phyloP scores from a whole-genome alignment of 179 eudicot genomes.

The Beta corolliflora region DNA sequence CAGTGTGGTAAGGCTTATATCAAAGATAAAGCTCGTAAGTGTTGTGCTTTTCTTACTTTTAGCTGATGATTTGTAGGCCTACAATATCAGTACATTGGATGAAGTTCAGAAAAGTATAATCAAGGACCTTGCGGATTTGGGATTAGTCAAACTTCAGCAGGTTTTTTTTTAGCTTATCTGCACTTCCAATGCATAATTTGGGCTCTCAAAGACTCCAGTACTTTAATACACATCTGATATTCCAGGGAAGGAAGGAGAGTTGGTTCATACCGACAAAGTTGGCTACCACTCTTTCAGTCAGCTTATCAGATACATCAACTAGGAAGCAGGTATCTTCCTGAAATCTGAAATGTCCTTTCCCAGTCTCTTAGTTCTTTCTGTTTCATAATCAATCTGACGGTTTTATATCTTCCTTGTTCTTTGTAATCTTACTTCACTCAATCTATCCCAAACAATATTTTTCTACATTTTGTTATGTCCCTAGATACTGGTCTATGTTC shows the following conservation, averaged over 20 bases:
- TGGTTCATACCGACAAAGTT: constrained; percentile 96
- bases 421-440: not conserved
- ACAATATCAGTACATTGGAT: constrained; percentile 69
- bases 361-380: not conserved
- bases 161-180: constrained; percentile 32
- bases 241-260: constrained; percentile 92
- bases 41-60: constrained; percentile 11
- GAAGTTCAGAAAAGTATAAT: constrained; percentile 62
- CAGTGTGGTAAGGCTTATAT: not conserved
- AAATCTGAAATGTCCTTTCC: not conserved
- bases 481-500: not conserved
- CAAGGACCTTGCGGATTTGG: constrained; percentile 92
- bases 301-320: constrained; percentile 82
- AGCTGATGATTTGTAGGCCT: constrained; percentile 54
- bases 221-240: constrained; percentile 19
- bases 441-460: not conserved
- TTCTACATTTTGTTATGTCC: not conserved
- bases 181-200: not conserved
- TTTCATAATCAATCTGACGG: not conserved
- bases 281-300: constrained; percentile 87
- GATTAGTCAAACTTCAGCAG: constrained; percentile 93
- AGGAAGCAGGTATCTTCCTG: constrained; percentile 68
- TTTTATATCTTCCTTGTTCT: not conserved
- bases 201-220: constrained; percentile 6
- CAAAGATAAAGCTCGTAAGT: not conserved